phyloP scores from a whole-genome alignment of 352 stramenopile genomes.

The Globisporangium spinosum region DNA sequence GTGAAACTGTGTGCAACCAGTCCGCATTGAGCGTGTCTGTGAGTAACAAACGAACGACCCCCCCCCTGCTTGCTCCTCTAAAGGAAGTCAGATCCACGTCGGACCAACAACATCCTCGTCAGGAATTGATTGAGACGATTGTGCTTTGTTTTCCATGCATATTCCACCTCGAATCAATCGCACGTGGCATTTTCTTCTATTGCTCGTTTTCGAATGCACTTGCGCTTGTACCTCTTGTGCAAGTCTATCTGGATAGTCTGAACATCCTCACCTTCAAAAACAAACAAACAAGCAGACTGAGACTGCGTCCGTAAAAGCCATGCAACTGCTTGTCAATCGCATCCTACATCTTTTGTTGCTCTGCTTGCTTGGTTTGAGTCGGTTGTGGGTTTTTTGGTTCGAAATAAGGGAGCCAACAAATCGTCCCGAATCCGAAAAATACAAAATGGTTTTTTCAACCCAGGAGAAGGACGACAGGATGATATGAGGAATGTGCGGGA shows the following conservation, averaged over 20 bases:
- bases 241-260: no score
- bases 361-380: not conserved
- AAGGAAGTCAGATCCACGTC: not conserved
- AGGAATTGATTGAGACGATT: not conserved
- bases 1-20: not conserved
- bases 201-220: not conserved
- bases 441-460: slow-evolving; percentile 4
- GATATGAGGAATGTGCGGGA: not conserved
- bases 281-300: not conserved
- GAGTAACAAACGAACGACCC: not conserved
- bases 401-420: not conserved
- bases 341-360: not conserved
- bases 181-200: not conserved
- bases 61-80: no score
- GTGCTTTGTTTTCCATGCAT: no score
- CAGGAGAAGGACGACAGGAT: not conserved
- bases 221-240: no score
- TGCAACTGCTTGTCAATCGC: not conserved
- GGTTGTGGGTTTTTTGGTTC: not conserved
- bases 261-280: no score
- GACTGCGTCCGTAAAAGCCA: not conserved
- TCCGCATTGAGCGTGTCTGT: not conserved
- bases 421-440: not conserved
- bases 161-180: no score
- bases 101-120: not conserved